Base-by-base conservation (phyloP, 345 rosid species). In the Eucalyptus paniculata region DNA sequence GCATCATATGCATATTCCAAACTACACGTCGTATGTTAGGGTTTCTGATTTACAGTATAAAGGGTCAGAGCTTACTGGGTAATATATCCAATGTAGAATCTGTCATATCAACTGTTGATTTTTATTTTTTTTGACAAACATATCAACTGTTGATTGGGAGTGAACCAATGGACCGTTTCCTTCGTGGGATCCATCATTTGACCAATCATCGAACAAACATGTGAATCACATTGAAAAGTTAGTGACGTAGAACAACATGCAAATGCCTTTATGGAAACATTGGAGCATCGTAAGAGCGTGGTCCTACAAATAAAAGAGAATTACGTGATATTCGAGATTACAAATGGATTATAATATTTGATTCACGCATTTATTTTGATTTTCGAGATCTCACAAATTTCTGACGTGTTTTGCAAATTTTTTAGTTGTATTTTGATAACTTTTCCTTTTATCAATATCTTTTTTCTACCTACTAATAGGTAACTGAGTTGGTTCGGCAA, bases 381-480 rank as follows among this genome's bases (percentile, higher is more conserved):
- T 50, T 50, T 0, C 19, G 1, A 16, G 53, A 50, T 50, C 53
- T 50, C 53, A 50, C 3, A 50, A 6, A 50, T 50, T 50, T 50
- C 19, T 15, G 3, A 50, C 8, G 7, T 16, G 19, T 50, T 50
- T 50, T 50, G 19, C 18, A 50, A 6, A 16, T 6, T 50, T 15
- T 50, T 6, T 50, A 16, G 53, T 50, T 15, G 18, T 50, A 1
- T 50, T 50, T 50, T 50, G 7, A 16, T 50, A 16, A 50, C 7
- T 50, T 50, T 50, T 16, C 19, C 53, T 50, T 50, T 50, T 50
- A 50, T 16, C 19, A 50, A 16, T 50, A 50, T 50, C 19, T 16
- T 50, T 50, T 50, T 50, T 6, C 53, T 50, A 50, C 7, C 18
- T 0, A 50, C 7, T 2, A 1, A 2, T 50, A 0, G 7, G 1